phyloP scores from a whole-genome alignment of 257 asterid genomes.

The Eucommia ulmoides region DNA sequence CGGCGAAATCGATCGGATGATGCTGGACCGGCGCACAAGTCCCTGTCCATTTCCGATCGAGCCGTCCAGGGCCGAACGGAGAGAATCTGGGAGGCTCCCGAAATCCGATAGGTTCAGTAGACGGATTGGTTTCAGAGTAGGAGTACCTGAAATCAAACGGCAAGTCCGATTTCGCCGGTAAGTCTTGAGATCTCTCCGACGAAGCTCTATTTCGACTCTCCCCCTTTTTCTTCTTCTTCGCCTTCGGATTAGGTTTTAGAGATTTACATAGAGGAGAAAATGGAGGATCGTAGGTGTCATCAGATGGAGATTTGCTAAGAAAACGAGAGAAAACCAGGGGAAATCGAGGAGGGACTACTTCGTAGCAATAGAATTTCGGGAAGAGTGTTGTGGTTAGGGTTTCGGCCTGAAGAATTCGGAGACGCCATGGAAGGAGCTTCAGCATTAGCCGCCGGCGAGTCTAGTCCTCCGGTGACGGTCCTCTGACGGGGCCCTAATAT shows the following conservation, averaged over 20 bases:
- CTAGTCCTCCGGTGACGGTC: no score
- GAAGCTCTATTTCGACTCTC: neutral
- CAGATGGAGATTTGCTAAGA: slow-evolving; percentile 14
- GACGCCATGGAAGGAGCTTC: slow-evolving; percentile 21
- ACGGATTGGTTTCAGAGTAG: slow-evolving; percentile 13
- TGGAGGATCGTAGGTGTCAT: slow-evolving; percentile 49
- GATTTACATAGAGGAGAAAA: slow-evolving; percentile 26
- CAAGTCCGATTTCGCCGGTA: slow-evolving; percentile 34
- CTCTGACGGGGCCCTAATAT: no score
- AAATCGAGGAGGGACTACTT: no score
- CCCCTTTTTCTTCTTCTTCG: slow-evolving; percentile 4
- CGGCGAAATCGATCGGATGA: slow-evolving; percentile 7
- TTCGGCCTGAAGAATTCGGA: slow-evolving; percentile 7
- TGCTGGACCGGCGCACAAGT: neutral
- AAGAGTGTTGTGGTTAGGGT: no score
- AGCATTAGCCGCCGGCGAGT: no score
- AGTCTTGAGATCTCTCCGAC: slow-evolving; percentile 2
- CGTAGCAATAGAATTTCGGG: neutral
- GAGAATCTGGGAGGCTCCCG: neutral
- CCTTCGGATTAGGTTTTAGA: slow-evolving; percentile 8
- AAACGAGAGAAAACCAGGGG: no score
- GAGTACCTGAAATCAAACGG: slow-evolving; percentile 84
- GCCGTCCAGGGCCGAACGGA: neutral
- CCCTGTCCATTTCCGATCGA: neutral
- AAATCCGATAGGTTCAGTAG: neutral